Evolutionary conservation across 1,139 yeast species (phyloP), one percentile per base, ranked within the genome.

Genomic region (Magnusiomyces tetraspermus): DNA sequence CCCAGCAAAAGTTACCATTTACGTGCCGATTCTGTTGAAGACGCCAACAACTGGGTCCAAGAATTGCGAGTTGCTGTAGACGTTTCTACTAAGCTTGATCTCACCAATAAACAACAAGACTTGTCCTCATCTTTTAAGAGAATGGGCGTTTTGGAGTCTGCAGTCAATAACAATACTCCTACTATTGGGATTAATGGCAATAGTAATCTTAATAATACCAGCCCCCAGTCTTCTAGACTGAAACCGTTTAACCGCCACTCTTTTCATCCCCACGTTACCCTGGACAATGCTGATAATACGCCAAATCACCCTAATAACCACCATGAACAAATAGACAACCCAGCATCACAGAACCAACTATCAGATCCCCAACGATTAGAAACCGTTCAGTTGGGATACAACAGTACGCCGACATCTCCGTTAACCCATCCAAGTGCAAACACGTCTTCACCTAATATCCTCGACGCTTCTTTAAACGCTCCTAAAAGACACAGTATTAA

Each of bases 1-100:
- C 74, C 61, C 55, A 68, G 67, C 37, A 69, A 71, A 55, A 74
- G 71, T 41, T 63, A 73, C 48, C 80, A 79, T 58, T 68, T 79
- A 41, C 67, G 67, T 36, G 73, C 78, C 1, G 68, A 66, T 13
- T 67, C 70, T 46, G 62, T 61, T 3, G 61, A 64, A 3, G 72
- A 67, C 21, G 72, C 72, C 36, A 62, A 67, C 21, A 60, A 62
- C 23, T 80, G 84, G 84, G 69, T 71, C 19, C 59, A 60, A 26
- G 63, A 61, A 4, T 61, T 73, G 3, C 64, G 72, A 33, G 63
- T 58, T 22, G 63, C 67, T 10, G 70, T 73, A 1, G 61, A 64
- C 46, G 60, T 54, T 10, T 60, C 65, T 8, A 59, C 60, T 19
- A 11, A 28, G 6, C 11, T 6, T 28, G 33, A n/a, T n/a, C n/a